Conservation (phyloP, 169 alveolate genomes). For the Plasmodium billcollinsi region DNA sequence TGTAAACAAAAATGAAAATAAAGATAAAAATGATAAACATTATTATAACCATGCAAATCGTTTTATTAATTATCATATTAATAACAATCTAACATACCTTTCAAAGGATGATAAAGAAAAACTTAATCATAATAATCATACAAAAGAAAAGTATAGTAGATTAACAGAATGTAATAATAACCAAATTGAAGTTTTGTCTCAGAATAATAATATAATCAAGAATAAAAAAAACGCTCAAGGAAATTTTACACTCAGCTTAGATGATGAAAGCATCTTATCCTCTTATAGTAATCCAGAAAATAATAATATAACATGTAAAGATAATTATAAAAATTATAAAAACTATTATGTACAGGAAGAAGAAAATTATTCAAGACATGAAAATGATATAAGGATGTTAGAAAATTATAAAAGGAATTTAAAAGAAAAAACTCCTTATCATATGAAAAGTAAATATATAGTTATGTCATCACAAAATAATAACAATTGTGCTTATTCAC, state of each 20-base stretch:
- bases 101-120: background rate
- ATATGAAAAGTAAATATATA: too few species aligned
- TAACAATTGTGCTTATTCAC: too few species aligned
- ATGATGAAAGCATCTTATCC: background rate
- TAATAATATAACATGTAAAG: background rate
- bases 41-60: too few species aligned
- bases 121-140: background rate
- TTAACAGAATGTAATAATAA: background rate
- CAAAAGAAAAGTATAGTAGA: background rate
- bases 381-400: background rate
- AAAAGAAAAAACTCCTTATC: background rate
- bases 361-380: background rate
- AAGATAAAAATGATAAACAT: background rate
- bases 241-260: background rate
- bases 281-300: background rate
- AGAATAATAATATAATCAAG: background rate
- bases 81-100: too few species aligned
- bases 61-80: too few species aligned
- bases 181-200: background rate
- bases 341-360: slow-evolving; percentile 9
- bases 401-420: background rate
- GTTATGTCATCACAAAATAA: too few species aligned
- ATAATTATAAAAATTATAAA: background rate
- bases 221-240: background rate
- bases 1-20: background rate